Evolutionary conservation across 139 green algal genomes (phyloP).

Genomic region (Picochlorum sp.): DNA sequence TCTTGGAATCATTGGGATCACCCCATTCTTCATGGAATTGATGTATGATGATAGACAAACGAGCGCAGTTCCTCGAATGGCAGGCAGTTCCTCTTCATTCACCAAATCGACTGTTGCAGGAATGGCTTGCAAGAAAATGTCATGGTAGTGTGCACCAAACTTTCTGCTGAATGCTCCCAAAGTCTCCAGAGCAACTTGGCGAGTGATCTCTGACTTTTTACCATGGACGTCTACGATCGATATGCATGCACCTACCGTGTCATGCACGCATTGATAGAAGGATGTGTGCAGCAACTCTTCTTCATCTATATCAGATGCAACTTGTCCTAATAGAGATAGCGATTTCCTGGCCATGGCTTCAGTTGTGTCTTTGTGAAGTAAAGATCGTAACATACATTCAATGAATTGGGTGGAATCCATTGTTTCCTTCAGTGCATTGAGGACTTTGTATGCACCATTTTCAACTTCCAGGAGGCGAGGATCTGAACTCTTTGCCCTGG

Average conservation of each 20-base stretch:
- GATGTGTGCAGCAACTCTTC: neutral
- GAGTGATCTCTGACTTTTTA: slow-evolving; percentile 6
- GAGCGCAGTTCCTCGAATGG: slow-evolving; percentile 43
- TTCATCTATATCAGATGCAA: neutral
- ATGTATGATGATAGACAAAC: slow-evolving; percentile 26
- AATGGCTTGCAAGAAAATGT: slow-evolving; percentile 16
- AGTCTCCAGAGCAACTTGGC: slow-evolving; percentile 42
- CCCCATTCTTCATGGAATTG: slow-evolving; percentile 26
- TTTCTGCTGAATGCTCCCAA: slow-evolving; percentile 24
- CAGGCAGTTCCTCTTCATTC: slow-evolving; percentile 7
- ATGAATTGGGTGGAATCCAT: slow-evolving; percentile 1
- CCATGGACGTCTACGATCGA: neutral
- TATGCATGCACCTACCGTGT: neutral
- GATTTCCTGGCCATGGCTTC: neutral
- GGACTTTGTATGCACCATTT: neutral
- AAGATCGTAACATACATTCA: neutral
- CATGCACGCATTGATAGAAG: neutral
- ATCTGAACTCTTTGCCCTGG: slow-evolving; percentile 1
- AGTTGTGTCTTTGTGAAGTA: neutral
- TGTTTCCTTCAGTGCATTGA: neutral
- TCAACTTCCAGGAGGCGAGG: neutral
- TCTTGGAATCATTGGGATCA: slow-evolving; percentile 53
- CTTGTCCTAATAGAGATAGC: neutral
- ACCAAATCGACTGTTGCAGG: slow-evolving; percentile 17
- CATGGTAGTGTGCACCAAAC: slow-evolving; percentile 21